Evolutionary conservation across 805 yeast species (phyloP).

Genomic region (Metschnikowia borealis): DNA sequence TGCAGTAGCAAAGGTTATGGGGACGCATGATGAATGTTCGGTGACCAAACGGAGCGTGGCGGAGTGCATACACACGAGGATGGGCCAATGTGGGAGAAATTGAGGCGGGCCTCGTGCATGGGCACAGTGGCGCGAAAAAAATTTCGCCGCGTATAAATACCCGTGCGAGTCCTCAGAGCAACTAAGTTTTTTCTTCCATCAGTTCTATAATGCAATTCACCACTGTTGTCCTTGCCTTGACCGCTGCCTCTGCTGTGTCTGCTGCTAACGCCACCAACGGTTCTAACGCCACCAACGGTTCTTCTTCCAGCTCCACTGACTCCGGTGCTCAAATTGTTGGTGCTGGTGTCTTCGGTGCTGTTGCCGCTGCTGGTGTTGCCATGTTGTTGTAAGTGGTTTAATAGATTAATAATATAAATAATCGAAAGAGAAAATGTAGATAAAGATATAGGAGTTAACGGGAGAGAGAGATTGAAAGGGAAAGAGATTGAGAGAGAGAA

Average conservation of each 20-base stretch:
- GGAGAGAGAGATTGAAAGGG: too few species aligned
- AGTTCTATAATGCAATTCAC: constrained; percentile 63
- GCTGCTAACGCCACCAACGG: constrained; percentile 48
- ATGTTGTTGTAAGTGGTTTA: constrained; percentile 37
- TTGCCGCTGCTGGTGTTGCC: constrained; percentile 79
- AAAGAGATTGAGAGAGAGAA: too few species aligned
- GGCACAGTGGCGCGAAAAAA: not conserved
- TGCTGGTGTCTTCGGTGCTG: constrained; percentile 78
- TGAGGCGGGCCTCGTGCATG: constrained; percentile 6
- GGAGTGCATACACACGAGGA: not conserved
- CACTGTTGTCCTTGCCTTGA: constrained; percentile 61
- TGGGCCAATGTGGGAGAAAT: not conserved
- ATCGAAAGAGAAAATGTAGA: not conserved
- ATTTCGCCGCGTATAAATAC: constrained; percentile 4
- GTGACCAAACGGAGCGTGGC: not conserved
- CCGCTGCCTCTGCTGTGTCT: constrained; percentile 65
- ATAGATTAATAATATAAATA: constrained; percentile 7
- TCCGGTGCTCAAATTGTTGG: constrained; percentile 54
- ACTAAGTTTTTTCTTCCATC: not conserved
- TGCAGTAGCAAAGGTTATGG: too few species aligned
- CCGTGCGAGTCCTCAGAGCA: not conserved
- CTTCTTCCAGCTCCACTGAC: constrained; percentile 30
- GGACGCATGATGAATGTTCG: not conserved
- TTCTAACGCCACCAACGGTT: constrained; percentile 37
- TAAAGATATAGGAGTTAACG: too few species aligned